These are phyloP conservation scores for Anacardium occidentale DNA, from an alignment of 345 rosid species.

Conservation along the genomic window DNA sequence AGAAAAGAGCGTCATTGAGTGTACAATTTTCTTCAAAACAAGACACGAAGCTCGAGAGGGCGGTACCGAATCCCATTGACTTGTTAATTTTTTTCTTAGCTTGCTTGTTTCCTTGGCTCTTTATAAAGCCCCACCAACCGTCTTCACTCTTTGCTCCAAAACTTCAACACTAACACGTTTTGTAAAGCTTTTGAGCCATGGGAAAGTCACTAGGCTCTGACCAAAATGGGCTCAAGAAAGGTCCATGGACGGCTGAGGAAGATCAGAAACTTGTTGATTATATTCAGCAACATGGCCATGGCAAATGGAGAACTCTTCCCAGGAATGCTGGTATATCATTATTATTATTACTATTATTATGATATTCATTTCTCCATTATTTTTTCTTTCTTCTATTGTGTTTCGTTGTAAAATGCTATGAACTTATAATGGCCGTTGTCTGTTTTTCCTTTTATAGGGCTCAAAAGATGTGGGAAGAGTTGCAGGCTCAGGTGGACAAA, in stretches of 20 bases:
- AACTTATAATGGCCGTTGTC: background rate
- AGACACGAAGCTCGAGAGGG: constrained; percentile 48
- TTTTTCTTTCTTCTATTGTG: background rate
- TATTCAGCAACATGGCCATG: constrained; percentile 71
- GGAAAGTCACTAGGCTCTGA: constrained; percentile 49
- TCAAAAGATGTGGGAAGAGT: constrained; percentile 82
- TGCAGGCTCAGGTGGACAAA: constrained; percentile 89
- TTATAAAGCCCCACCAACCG: background rate
- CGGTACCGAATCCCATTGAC: constrained; percentile 85
- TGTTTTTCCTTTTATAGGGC: constrained; percentile 20
- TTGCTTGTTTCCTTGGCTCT: constrained; percentile 14
- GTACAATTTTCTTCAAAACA: constrained; percentile 12
- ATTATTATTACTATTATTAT: too few species aligned
- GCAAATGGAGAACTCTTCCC: constrained; percentile 82
- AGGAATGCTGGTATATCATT: constrained; percentile 61
- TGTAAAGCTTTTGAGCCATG: constrained; percentile 27
- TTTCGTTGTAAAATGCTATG: background rate
- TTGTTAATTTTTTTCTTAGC: constrained; percentile 23
- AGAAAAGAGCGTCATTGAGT: constrained; percentile 2
- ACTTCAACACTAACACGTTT: background rate
- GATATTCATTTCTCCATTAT: background rate
- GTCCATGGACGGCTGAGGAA: constrained; percentile 92
- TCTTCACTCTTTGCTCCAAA: constrained; percentile 13
- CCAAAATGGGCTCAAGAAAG: constrained; percentile 68
- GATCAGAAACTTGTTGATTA: constrained; percentile 63